A percentile compares a stretch with the other conserved stretches of the same genome.
These are phyloP conservation scores for Laguncularia racemosa DNA, from an alignment of 345 rosid species.

Conservation along the genomic window DNA sequence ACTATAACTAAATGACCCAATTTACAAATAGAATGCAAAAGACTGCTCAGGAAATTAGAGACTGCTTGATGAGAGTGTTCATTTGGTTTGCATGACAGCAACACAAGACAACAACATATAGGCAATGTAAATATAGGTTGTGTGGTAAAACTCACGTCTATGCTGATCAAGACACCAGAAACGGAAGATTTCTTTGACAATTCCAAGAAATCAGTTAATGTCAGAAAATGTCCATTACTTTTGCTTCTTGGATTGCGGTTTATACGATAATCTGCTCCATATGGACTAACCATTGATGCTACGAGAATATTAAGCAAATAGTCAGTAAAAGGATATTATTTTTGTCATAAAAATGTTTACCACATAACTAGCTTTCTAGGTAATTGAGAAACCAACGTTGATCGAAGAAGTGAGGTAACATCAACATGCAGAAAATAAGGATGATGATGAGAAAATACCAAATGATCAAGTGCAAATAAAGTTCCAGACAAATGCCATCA, in stretches of 20 bases:
- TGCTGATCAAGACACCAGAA: constrained; percentile 65
- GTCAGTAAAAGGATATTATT: neutral
- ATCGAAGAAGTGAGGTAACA: too few species aligned
- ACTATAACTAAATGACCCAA: too few species aligned
- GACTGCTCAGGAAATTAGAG: neutral
- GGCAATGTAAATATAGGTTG: neutral
- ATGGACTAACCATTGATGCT: constrained; percentile 66
- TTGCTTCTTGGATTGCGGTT: constrained; percentile 49
- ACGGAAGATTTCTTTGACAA: constrained; percentile 64
- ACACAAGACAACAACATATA: too few species aligned
- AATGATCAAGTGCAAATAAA: too few species aligned
- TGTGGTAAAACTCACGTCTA: constrained; percentile 56
- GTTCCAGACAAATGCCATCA: too few species aligned
- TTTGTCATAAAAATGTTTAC: neutral
- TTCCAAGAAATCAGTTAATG: constrained; percentile 51
- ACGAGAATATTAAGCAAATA: constrained; percentile 12
- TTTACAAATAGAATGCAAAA: constrained; percentile 1
- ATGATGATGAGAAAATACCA: too few species aligned
- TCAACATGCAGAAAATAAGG: too few species aligned
- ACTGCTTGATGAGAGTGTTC: too few species aligned
- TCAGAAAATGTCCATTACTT: constrained; percentile 40
- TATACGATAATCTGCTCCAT: neutral
- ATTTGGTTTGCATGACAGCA: neutral
- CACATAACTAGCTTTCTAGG: too few species aligned
- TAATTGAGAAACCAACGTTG: too few species aligned